Evolutionary conservation across 2,329 filamentous ascomycete species (phyloP).

Genomic region (Fusarium sororula): DNA sequence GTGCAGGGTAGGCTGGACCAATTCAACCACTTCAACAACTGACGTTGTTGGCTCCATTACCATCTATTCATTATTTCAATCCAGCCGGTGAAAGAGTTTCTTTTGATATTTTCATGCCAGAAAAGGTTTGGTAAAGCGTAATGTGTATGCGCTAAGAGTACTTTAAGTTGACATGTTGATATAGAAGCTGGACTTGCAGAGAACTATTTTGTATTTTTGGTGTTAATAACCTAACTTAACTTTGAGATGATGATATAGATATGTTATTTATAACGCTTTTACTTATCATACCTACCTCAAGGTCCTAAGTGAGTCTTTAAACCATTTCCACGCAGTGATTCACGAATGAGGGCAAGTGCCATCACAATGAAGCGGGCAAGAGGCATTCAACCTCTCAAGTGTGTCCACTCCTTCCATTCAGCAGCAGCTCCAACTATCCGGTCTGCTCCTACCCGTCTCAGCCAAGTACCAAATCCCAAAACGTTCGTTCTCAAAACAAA

Average conservation of each 20-base stretch:
- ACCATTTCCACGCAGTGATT: neutral
- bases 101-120: no score
- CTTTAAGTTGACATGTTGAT: neutral
- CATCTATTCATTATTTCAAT: no score
- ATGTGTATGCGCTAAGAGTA: neutral
- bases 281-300: no score
- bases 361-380: neutral
- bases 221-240: no score
- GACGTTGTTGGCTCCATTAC: no score
- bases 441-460: neutral
- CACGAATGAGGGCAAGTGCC: neutral
- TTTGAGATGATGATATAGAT: no score
- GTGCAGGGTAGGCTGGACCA: neutral
- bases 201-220: neutral
- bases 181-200: fast-evolving
- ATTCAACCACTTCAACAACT: no score
- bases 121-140: fast-evolving
- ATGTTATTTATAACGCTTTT: no score
- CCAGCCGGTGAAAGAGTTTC: fast-evolving
- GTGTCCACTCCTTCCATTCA: neutral
- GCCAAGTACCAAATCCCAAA: neutral
- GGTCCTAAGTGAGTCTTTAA: no score
- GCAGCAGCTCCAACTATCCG: neutral
- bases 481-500: no score
- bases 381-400: neutral